These are phyloP conservation scores for Fusarium protoensiforme DNA, from an alignment of 2,329 filamentous ascomycete genomes.

Conservation along the genomic window DNA sequence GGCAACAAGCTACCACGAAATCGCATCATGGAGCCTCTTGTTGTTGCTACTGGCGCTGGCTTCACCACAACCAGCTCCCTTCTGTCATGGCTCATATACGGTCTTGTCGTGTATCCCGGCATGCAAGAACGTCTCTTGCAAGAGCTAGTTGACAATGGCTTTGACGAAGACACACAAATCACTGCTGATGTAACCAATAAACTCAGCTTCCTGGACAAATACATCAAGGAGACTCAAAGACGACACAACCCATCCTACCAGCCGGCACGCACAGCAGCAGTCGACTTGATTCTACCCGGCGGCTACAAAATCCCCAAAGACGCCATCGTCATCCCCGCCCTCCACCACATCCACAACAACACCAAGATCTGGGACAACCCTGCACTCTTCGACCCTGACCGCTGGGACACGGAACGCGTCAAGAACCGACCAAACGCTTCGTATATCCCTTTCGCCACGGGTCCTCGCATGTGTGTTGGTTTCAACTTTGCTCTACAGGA, in stretches of 20 bases:
- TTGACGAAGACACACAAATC: conserved; percentile 55
- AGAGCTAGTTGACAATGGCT: conserved; percentile 63
- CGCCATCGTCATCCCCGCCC: conserved; percentile 62
- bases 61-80: conserved; percentile 70
- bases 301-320: conserved; percentile 66
- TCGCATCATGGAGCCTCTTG: conserved; percentile 47
- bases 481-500: conserved; percentile 74
- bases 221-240: conserved; percentile 70
- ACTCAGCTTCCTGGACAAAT: conserved; percentile 65
- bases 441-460: conserved; percentile 69
- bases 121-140: conserved; percentile 68
- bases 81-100: conserved; percentile 68
- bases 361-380: conserved; percentile 68
- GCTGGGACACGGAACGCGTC: conserved; percentile 66
- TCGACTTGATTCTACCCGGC: conserved; percentile 67
- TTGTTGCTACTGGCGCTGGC: conserved; percentile 67
- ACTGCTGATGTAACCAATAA: conserved; percentile 59
- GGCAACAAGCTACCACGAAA: conserved; percentile 63
- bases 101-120: conserved; percentile 62
- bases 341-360: conserved; percentile 66
- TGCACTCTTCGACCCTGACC: conserved; percentile 66
- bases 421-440: conserved; percentile 62
- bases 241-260: conserved; percentile 71
- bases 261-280: conserved; percentile 66
- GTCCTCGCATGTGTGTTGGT: conserved; percentile 69